Base-by-base conservation (phyloP, 139 green algal species). In the Dunaliella primolecta region DNA sequence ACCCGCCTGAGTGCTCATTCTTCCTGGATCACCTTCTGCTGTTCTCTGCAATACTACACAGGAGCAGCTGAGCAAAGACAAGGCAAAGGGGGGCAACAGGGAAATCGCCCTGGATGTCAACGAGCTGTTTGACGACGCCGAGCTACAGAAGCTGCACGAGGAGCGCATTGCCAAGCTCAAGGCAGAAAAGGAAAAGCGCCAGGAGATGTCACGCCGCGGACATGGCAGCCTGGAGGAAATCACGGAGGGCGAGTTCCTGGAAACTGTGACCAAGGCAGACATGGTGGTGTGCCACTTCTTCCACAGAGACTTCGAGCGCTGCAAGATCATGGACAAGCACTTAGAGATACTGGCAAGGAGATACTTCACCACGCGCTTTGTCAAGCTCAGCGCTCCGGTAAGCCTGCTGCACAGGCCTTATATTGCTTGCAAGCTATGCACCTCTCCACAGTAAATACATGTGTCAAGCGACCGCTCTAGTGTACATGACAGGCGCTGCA, bases 241-340 rank as follows among this genome's bases (percentile, higher is more conserved):
- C 23, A 83, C 88, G 23, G 96, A 99, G 80, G 93, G 88, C 15
- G 96, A 98, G 29, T 99, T 99, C 78, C 82, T 99, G 36, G 94
- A 97, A 81, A 86, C 93, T 20, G 95, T 98, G 0, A 99, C 96
- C 20, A 91, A 95, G 64, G 95, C 94, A 64, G 86, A 94, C 36
- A 81, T 81, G 0, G 94, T 98, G 31, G 93, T 98, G 0, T 90
- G 83, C 46, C 97, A 99, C 87, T 99, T 99, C 81, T 99, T 94
- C 88, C 97, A 98, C 86, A 83, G 88, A n/a, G 95, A 98, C 76
- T 99, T 99, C 93, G 92, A 97, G 86, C 91, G 96, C 21, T 99
- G 97, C 92, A 97, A 97, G 91, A 95, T 99, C 78, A 93, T 99
- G 86, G 94, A 99, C 92, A 96, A 97, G 90, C 96, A 99, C 89